Evolutionary conservation across 305 asterid genomes (phyloP).

Genomic region (Solanum aculeatissimum): DNA sequence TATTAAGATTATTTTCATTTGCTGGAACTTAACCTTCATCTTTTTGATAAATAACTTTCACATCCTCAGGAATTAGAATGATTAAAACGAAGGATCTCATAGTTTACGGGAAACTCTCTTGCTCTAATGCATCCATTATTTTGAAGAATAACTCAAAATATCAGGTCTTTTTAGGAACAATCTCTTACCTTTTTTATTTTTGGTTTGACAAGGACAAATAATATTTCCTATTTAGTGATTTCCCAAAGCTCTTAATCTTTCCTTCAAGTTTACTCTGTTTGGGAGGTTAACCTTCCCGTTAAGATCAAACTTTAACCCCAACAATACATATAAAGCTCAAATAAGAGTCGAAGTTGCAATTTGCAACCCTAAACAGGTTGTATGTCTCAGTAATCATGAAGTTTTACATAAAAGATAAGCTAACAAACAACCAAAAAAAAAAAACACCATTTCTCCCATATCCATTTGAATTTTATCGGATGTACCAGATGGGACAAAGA

Average conservation of each 20-base stretch:
- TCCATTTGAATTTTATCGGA: neutral
- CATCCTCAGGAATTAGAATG: neutral
- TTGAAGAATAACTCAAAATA: neutral
- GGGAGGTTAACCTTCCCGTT: neutral
- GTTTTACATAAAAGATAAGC: neutral
- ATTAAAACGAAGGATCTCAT: neutral
- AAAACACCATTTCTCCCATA: neutral
- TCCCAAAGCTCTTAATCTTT: neutral
- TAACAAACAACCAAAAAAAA: neutral
- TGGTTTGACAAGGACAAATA: neutral
- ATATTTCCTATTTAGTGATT: neutral
- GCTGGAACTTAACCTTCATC: neutral
- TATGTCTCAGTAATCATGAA: neutral
- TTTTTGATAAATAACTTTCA: neutral
- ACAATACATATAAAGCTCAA: neutral
- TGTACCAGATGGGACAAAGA: neutral
- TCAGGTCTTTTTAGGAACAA: neutral
- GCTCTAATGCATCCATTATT: neutral
- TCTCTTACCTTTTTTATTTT: neutral
- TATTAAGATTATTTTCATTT: neutral
- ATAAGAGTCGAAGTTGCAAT: neutral
- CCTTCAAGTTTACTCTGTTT: neutral
- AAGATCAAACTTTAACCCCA: neutral
- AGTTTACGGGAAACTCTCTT: neutral
- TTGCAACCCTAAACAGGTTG: neutral